Base-by-base conservation (phyloP, 495 filamentous ascomycete genomes). In the Filosporella fistucella region DNA sequence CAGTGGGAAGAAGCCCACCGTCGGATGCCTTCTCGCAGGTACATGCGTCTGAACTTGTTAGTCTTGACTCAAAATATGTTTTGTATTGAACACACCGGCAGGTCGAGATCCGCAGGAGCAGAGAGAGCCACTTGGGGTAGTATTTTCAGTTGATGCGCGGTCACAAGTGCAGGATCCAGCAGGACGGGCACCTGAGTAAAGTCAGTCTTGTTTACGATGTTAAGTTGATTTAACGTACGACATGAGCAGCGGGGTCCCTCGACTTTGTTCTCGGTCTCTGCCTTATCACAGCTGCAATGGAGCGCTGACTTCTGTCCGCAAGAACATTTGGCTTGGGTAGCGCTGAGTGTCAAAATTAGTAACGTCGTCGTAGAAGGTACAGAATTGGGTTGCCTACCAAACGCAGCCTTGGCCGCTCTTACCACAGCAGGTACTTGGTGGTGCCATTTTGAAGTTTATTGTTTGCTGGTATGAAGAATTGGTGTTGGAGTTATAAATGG, bases 241-340 rank as follows among this genome's bases (percentile, higher is more conserved):
- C 90, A 96, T 20, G 86, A 90, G 76, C 90, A 96, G 43, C 88
- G 73, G 20, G 88, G 72, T n/a, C 87, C 88, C 3, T 68, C 63
- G 22, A 84, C 49, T 3, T 63, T 60, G 71, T 96, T 96, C 76
- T 97, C 91, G 3, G 74, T 64, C 2, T 74, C 52, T 7, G 89
- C 80, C 63, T 86, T 89, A 63, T 80, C 82, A 72, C 91, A 97
- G 45, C 70, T 82, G 75, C 91, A 97, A 61, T 88, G 74, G 46
- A 95, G 78, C 34, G 91, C 91, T 7, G 78, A 78, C 59, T 91
- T 77, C 70, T 91, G 77, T 55, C 91, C 91, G 61, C 91, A 97
- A 13, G 88, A 91, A 78, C 91, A 96, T 43, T 71, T 84, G 2
- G 78, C 78, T 47, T 60, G 54, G 20, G 46, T 13, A 34, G 58